Conservation (phyloP, 164 flowering plant genomes). For the Aristolochia californica region DNA sequence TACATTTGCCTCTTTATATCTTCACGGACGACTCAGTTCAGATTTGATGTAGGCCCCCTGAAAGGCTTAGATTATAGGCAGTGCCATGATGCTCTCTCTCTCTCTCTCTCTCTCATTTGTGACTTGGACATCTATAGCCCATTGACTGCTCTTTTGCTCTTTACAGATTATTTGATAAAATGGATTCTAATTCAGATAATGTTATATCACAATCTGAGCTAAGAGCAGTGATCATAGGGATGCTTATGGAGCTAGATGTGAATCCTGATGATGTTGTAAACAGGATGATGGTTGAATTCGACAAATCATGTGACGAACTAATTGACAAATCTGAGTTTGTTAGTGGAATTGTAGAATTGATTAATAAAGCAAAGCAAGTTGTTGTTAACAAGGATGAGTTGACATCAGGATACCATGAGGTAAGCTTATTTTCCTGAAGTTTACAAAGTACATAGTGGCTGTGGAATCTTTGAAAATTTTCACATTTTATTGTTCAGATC, state of each 20-base stretch:
- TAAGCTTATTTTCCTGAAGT: slow-evolving; percentile 15
- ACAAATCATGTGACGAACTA: slow-evolving; percentile 32
- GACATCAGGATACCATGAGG: slow-evolving; percentile 33
- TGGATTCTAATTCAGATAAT: slow-evolving; percentile 41
- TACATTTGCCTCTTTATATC: too few relatives aligned
- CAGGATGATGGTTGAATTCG: slow-evolving; percentile 61
- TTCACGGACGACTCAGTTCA: too few relatives aligned
- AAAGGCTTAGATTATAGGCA: too few relatives aligned
- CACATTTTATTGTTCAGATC: slow-evolving; percentile 25
- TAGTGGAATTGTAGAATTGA: slow-evolving; percentile 51
- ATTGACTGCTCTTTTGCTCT: neutral
- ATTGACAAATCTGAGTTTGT: slow-evolving; percentile 41
- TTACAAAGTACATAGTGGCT: neutral
- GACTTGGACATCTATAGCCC: too few relatives aligned
- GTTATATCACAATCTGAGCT: slow-evolving; percentile 43
- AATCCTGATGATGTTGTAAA: slow-evolving; percentile 50
- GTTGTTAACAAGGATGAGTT: slow-evolving; percentile 22
- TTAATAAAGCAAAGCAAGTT: slow-evolving; percentile 33
- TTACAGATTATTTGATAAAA: slow-evolving; percentile 45
- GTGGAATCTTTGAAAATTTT: neutral
- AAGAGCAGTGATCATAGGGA: slow-evolving; percentile 62
- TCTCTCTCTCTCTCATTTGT: too few relatives aligned
- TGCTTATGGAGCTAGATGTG: slow-evolving; percentile 53
- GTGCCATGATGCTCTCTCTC: too few relatives aligned
- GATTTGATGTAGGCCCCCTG: too few relatives aligned